Evolutionary conservation across 768 basidiomycete genomes (phyloP), one percentile per base, ranked within the genome.

Genomic region (Tulasnella calospora): DNA sequence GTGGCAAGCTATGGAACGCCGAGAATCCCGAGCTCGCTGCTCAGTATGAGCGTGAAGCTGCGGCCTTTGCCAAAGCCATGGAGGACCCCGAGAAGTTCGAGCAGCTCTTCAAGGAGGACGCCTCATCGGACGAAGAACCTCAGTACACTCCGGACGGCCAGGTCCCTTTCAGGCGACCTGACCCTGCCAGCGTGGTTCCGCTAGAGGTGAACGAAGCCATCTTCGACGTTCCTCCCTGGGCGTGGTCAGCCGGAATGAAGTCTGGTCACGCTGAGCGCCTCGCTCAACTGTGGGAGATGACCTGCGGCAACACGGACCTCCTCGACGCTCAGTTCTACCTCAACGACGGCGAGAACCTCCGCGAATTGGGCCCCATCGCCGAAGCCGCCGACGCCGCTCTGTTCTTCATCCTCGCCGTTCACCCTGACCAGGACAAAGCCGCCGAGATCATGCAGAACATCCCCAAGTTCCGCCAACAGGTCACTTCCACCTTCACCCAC

Each of bases 361-460:
- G 30, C 74, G 57, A 46, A 12, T 55, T 79, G 38, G 78, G 72
- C 44, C 55, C 74, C 27, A 46, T 75, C 38, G 40, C 46, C 27
- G 82, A 88, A 75, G 85, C 87, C 23, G 82, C 89, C 2, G 84
- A 88, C 1, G 90, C 94, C 4, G 89, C 94, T 13, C 85, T 95
- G 35, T 88, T 91, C 79, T 95, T 95, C 86, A 93, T 95, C 88
- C 86, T 90, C 36, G 89, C 90, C 0, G 94, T 93, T 15, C 92
- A 89, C 38, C 92, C 89, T 36, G 86, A 86, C 77, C 82, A 84
- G 78, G 82, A 83, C 4, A 84, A 91, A 38, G 85, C 87, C 9
- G 80, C 86, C 27, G 86, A 90, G 23, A 88, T 94, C 51, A 81
- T 86, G 33, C 82, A 83, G 38, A 87, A 88, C 74, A 89, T 89